Conservation (phyloP, 2,329 filamentous ascomycete genomes). For the Leptoxyphium fumago region DNA sequence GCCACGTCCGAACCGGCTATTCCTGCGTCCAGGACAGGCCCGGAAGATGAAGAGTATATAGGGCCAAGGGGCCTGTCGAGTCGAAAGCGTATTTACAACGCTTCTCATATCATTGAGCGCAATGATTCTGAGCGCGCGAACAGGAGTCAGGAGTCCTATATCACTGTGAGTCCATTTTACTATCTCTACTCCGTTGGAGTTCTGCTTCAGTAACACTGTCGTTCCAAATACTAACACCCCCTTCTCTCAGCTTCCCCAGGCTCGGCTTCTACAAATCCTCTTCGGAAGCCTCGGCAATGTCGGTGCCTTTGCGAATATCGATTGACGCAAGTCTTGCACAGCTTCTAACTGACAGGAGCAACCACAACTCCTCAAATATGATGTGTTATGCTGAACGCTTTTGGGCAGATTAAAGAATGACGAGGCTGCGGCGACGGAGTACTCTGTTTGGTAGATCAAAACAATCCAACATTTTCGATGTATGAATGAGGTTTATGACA, state of each 20-base stretch:
- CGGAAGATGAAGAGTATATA: constrained; percentile 19
- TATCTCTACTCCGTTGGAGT: neutral
- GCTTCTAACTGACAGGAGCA: too few relatives aligned
- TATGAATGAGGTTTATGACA: too few relatives aligned
- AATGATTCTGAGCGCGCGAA: constrained; percentile 47
- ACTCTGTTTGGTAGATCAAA: too few relatives aligned
- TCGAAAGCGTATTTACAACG: constrained; percentile 43
- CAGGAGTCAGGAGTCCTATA: constrained; percentile 41
- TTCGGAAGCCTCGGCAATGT: constrained; percentile 13
- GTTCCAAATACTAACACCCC: neutral
- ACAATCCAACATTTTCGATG: too few relatives aligned
- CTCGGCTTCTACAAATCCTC: constrained; percentile 14
- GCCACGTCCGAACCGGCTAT: constrained; percentile 15
- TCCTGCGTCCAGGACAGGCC: constrained; percentile 1
- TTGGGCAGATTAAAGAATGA: too few relatives aligned
- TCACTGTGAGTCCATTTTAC: constrained; percentile 28
- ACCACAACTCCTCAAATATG: too few relatives aligned
- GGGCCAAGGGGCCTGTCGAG: constrained; percentile 36
- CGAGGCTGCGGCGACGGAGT: too few relatives aligned
- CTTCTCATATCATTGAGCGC: constrained; percentile 45
- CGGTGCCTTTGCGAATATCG: constrained; percentile 8
- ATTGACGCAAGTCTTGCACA: constrained; percentile 2
- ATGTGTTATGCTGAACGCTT: too few relatives aligned
- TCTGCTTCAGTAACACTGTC: too few relatives aligned
- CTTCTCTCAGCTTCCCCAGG: constrained; percentile 10